Percentiles rank a stretch among this genome's conserved stretches.
Conservation (phyloP, 352 stramenopile species). For the Phytophthora vignae region DNA sequence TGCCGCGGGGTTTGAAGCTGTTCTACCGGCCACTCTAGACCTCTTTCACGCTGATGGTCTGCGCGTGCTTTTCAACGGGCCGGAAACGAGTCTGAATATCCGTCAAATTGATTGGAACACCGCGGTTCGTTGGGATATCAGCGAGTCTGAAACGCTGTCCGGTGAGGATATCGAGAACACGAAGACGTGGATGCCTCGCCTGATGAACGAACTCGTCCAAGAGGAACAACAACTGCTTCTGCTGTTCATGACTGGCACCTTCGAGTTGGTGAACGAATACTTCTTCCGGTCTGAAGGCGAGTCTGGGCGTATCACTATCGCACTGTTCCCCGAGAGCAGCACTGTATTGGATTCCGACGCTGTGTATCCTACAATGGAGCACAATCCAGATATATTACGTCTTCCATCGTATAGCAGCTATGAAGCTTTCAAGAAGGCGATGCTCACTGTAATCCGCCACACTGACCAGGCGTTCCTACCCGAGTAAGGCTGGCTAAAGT, state of each 20-base stretch:
- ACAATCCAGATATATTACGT: slow-evolving; percentile 43
- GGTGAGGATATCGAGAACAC: slow-evolving; percentile 15
- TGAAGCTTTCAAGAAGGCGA: slow-evolving; percentile 50
- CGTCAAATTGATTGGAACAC: slow-evolving; percentile 51
- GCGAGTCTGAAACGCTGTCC: slow-evolving; percentile 20
- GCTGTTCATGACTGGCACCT: slow-evolving; percentile 62
- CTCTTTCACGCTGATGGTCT: slow-evolving; percentile 63
- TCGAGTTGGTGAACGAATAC: slow-evolving; percentile 46
- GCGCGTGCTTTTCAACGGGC: slow-evolving; percentile 59
- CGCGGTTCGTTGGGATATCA: slow-evolving; percentile 45
- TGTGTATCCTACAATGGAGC: slow-evolving; percentile 52
- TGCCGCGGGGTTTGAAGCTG: slow-evolving; percentile 59
- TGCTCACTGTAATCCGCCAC: slow-evolving; percentile 58
- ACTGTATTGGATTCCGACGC: slow-evolving; percentile 27
- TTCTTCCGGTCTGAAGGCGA: slow-evolving; percentile 45
- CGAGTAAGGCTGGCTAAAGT: slow-evolving; percentile 22
- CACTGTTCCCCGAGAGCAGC: slow-evolving; percentile 21
- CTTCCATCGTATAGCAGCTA: slow-evolving; percentile 68
- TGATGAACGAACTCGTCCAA: slow-evolving; percentile 61
- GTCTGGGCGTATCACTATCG: slow-evolving; percentile 29
- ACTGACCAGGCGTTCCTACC: slow-evolving; percentile 44
- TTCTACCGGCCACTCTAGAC: slow-evolving; percentile 59
- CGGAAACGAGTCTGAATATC: slow-evolving; percentile 38
- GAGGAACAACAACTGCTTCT: slow-evolving; percentile 71
- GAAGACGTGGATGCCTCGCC: slow-evolving; percentile 54